Percentiles rank a stretch among this genome's conserved stretches.
phyloP scores from a whole-genome alignment of 2,329 filamentous ascomycete species.

The Alternaria burnsii region DNA sequence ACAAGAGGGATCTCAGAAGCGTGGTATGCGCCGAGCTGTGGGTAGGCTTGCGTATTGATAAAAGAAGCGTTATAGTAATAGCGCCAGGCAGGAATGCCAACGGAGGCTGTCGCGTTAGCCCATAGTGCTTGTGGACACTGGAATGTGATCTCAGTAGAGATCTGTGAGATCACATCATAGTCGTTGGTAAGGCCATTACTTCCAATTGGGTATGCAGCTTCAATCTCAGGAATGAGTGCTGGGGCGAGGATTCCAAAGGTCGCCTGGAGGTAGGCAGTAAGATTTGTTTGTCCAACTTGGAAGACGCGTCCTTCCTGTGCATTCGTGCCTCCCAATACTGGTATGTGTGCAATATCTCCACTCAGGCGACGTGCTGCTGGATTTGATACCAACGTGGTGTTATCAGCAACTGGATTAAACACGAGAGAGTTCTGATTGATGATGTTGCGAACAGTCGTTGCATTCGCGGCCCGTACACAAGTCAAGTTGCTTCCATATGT shows the following conservation, averaged over 20 bases:
- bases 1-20: slow-evolving; percentile 34
- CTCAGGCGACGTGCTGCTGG: slow-evolving; percentile 25
- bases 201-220: slow-evolving; percentile 34
- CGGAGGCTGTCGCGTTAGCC: slow-evolving; percentile 32
- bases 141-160: slow-evolving; percentile 28
- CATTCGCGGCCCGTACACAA: slow-evolving; percentile 34
- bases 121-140: slow-evolving; percentile 34
- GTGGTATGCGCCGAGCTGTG: slow-evolving; percentile 32
- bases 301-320: slow-evolving; percentile 39
- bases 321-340: slow-evolving; percentile 38
- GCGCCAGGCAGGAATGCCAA: slow-evolving; percentile 37
- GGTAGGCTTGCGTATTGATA: slow-evolving; percentile 27
- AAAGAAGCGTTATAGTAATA: slow-evolving; percentile 45
- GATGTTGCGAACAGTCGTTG: slow-evolving; percentile 27
- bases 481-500: slow-evolving; percentile 26
- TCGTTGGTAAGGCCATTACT: slow-evolving; percentile 21
- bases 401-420: slow-evolving; percentile 33
- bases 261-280: slow-evolving; percentile 28
- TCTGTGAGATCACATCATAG: slow-evolving; percentile 29
- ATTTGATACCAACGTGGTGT: slow-evolving; percentile 31
- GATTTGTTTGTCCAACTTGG: slow-evolving; percentile 25
- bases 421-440: slow-evolving; percentile 27
- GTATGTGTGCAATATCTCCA: slow-evolving; percentile 38
- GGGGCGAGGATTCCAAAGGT: slow-evolving; percentile 19
- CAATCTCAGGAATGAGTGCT: slow-evolving; percentile 23